Conservation (phyloP, 306 rosid species). For the Albizia julibrissin region DNA sequence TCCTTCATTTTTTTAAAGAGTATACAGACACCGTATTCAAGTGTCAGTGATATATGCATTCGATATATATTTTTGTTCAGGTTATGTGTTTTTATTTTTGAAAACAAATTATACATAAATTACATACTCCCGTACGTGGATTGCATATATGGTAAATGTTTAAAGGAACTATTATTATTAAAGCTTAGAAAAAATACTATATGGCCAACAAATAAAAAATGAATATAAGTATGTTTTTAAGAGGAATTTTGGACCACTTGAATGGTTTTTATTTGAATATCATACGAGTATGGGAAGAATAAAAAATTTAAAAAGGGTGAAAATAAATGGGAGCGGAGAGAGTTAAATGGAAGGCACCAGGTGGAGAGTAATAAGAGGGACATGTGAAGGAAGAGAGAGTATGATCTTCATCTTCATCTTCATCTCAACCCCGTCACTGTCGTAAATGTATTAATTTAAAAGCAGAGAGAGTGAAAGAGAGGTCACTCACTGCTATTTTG, state of each 20-base stretch:
- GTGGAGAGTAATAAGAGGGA: neutral
- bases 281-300: no score
- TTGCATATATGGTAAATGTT: no score
- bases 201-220: no score
- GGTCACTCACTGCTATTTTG: neutral
- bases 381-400: neutral
- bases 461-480: no score
- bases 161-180: neutral
- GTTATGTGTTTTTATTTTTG: neutral
- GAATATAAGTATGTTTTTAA: neutral
- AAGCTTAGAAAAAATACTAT: neutral
- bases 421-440: neutral
- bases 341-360: neutral
- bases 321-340: neutral
- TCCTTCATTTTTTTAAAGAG: no score
- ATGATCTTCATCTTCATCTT: no score
- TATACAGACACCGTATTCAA: neutral
- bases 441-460: constrained; percentile 13
- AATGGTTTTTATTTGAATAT: neutral
- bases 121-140: neutral
- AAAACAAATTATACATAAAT: neutral
- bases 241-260: neutral
- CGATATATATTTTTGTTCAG: neutral
- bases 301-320: no score
- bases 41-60: neutral